These are phyloP conservation scores for Ustulina deusta DNA, from an alignment of 2,329 filamentous ascomycete species.

Conservation along the genomic window DNA sequence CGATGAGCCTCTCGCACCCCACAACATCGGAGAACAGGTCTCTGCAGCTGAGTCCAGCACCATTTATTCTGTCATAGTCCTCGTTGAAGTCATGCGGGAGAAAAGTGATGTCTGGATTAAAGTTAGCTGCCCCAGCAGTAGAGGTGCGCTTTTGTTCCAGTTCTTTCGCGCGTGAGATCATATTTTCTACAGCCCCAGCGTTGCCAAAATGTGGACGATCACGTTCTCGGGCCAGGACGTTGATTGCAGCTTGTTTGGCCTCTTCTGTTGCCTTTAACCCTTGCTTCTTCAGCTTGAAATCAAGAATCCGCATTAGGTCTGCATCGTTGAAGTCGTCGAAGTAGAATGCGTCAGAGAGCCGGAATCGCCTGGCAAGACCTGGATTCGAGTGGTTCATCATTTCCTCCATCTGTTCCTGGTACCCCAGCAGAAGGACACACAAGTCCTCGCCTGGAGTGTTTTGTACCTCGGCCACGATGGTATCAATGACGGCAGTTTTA, in stretches of 20 bases:
- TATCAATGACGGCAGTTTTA: slow-evolving; percentile 69
- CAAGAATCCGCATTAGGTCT: slow-evolving; percentile 65
- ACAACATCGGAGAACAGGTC: slow-evolving; percentile 15
- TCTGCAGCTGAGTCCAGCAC: slow-evolving; percentile 3
- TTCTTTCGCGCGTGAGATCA: slow-evolving; percentile 55
- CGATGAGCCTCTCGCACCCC: slow-evolving; percentile 14
- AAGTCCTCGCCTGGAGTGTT: slow-evolving; percentile 70
- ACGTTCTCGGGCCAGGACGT: slow-evolving; percentile 62
- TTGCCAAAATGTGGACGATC: slow-evolving; percentile 72
- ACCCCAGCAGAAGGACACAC: slow-evolving; percentile 72
- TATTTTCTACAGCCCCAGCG: slow-evolving; percentile 70
- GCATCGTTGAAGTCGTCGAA: slow-evolving; percentile 71
- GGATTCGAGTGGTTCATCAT: slow-evolving; percentile 73
- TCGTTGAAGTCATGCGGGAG: slow-evolving; percentile 19
- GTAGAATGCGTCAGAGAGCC: slow-evolving; percentile 64
- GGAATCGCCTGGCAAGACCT: slow-evolving; percentile 69
- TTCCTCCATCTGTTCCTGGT: slow-evolving; percentile 68
- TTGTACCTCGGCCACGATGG: slow-evolving; percentile 71
- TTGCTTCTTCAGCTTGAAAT: slow-evolving; percentile 64
- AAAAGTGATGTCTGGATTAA: slow-evolving; percentile 13
- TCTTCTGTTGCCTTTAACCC: slow-evolving; percentile 59
- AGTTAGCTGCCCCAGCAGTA: background rate
- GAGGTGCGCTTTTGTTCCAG: slow-evolving; percentile 20
- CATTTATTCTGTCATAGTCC: slow-evolving; percentile 2
- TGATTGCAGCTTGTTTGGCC: slow-evolving; percentile 61